Evolutionary conservation across 371 early-diverging fungal species (phyloP), one percentile per base, ranked within the genome.

Genomic region (Circinella minor): DNA sequence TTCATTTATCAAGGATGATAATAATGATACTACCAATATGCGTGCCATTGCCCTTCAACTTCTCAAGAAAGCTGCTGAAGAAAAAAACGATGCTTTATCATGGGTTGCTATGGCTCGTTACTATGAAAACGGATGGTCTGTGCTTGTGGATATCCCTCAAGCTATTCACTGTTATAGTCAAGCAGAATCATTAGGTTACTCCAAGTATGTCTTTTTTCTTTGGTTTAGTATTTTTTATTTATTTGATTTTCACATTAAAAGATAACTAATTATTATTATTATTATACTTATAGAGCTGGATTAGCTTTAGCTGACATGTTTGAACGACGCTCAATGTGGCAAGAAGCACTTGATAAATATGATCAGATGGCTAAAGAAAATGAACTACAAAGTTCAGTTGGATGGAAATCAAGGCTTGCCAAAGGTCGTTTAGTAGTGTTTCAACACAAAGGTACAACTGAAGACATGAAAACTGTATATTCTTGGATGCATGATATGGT

Each of bases 31-130:
- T 18, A 36, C n/a, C 0, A 61, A 65, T n/a, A 47, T 39, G 49
- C 46, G 70, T 38, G 48, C 62, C 13, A 60, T 39, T 17, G 75
- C 65, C 1, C 64, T 66, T 38, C 65, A 70, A 49, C 47, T 67
- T 1, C 36, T 68, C 18, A 59, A 72, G 20, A 39, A 64, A 8
- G 61, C 74, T 39, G 62, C 74, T 1, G 38, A 37, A 15, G 63
- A 64, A 17, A 43, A 36, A 34, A 70, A 70, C 6, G 72, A 72
- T 62, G 46, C 68, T 17, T n/a, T 61, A 37, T 39, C 72, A 3
- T 72, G 71, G 71, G 67, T 64, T 37, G 71, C 68, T n/a, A 60
- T 70, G 27, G 73, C 80, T 4, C 74, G 76, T 8, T 82, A 76
- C 47, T 69, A 75, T 54, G 78, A 81, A 67, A 51, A 74, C 5